Percentiles rank a stretch among this genome's conserved stretches.
Evolutionary conservation across 148 eudicot species (phyloP).

Genomic region (Nepenthes mirabilis): DNA sequence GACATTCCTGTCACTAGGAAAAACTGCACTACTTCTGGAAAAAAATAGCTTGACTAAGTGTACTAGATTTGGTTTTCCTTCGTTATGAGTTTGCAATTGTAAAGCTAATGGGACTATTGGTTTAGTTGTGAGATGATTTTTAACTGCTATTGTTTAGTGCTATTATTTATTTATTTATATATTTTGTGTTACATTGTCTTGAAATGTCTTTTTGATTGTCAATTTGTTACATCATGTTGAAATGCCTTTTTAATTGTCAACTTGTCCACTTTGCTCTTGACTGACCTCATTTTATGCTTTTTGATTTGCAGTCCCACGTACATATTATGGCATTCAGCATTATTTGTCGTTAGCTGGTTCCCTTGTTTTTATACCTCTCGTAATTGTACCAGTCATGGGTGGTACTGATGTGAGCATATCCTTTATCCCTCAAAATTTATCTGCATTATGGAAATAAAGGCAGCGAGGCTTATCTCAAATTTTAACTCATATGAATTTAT

Average conservation of each 20-base stretch:
- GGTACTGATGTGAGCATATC: constrained; percentile 73
- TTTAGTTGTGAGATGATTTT: too few species aligned
- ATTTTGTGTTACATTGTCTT: not conserved
- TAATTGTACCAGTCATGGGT: constrained; percentile 89
- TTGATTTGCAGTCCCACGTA: constrained; percentile 48
- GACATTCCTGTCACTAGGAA: too few species aligned
- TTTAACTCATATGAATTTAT: constrained; percentile 2
- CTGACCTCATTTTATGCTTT: constrained; percentile 1
- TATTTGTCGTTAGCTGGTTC: constrained; percentile 82
- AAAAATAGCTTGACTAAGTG: too few species aligned
- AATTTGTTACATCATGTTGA: not conserved
- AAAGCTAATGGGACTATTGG: too few species aligned
- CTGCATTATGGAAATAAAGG: not conserved
- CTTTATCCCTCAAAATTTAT: not conserved
- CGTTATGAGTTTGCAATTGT: too few species aligned
- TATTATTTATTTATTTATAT: too few species aligned
- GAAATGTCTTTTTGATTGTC: not conserved
- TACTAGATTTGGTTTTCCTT: too few species aligned
- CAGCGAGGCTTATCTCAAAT: not conserved
- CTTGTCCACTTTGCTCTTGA: constrained; percentile 2
- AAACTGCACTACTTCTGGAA: too few species aligned
- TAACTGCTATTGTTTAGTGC: too few species aligned
- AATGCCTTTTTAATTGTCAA: too few species aligned
- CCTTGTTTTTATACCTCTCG: constrained; percentile 64
- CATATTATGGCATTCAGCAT: constrained; percentile 80